phyloP scores from a whole-genome alignment of 768 basidiomycete species.

The Tulasnella calospora region DNA sequence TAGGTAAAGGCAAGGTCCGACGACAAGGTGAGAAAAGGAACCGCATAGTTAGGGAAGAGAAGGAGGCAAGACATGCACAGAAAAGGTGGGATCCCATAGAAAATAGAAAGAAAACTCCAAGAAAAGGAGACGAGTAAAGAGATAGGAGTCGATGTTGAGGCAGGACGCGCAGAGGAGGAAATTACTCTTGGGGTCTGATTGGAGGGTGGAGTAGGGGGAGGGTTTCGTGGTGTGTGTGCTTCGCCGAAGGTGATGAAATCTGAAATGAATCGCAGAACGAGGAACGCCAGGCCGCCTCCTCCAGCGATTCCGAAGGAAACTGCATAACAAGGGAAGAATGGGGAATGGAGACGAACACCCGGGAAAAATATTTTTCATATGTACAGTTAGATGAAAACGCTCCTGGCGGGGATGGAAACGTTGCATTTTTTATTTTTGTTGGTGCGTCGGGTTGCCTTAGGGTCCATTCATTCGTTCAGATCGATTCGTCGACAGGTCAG shows the following conservation, averaged over 20 bases:
- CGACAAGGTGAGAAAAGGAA: background rate
- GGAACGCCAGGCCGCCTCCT: background rate
- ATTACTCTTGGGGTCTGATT: background rate
- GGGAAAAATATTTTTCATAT: background rate
- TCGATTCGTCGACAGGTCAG: background rate
- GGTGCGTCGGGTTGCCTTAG: background rate
- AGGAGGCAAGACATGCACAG: background rate
- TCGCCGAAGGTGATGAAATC: background rate
- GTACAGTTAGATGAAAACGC: background rate
- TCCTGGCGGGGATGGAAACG: background rate
- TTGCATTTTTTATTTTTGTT: background rate
- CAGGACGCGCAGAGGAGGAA: background rate
- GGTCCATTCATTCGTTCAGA: background rate
- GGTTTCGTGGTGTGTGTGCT: background rate
- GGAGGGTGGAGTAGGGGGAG: background rate
- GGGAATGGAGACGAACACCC: background rate
- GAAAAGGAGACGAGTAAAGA: background rate
- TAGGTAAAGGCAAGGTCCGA: constrained; percentile 11
- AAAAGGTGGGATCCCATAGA: background rate
- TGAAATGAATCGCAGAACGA: background rate
- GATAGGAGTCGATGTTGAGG: background rate
- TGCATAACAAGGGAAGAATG: background rate
- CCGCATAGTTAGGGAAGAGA: background rate
- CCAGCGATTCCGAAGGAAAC: background rate
- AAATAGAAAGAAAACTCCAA: background rate